Conservation (phyloP, 345 rosid genomes). For the Syzygium aromaticum region DNA sequence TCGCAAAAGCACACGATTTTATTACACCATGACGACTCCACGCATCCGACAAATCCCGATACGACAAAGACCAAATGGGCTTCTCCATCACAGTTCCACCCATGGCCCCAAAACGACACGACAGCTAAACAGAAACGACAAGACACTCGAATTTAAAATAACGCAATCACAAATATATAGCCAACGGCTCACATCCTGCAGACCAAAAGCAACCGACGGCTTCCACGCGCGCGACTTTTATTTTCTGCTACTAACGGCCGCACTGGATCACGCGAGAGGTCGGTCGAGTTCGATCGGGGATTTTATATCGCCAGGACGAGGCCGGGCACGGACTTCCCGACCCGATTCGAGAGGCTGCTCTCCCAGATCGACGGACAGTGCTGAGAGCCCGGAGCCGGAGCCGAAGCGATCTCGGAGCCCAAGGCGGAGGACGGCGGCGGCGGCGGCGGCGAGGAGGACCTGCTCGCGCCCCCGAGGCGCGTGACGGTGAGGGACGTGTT, state of each 20-base stretch:
- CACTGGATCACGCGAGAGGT: not conserved
- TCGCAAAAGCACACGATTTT: not conserved
- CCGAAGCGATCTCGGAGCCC: conserved; percentile 22
- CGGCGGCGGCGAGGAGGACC: not conserved
- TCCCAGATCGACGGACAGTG: conserved; percentile 81
- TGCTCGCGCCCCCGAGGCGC: conserved; percentile 34
- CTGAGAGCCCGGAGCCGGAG: conserved; percentile 6
- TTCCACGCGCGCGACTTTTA: conserved; percentile 4
- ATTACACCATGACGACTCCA: not conserved
- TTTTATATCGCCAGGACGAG: conserved; percentile 52
- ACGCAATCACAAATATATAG: not conserved
- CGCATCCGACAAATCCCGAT: not conserved
- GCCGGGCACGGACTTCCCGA: conserved; percentile 91
- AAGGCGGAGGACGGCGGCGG: conserved; percentile 7
- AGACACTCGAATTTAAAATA: not conserved
- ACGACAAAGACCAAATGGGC: not conserved
- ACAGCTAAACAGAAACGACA: not conserved
- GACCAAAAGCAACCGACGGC: not conserved
- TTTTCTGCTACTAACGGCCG: not conserved
- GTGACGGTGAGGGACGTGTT: conserved; percentile 93
- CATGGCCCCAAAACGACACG: not conserved
- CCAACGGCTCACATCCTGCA: not conserved
- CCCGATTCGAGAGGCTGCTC: conserved; percentile 60
- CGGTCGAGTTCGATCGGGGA: not conserved
- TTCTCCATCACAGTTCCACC: not conserved